Evolutionary conservation across 805 yeast species (phyloP).

Genomic region (Huiozyma naganishii): DNA sequence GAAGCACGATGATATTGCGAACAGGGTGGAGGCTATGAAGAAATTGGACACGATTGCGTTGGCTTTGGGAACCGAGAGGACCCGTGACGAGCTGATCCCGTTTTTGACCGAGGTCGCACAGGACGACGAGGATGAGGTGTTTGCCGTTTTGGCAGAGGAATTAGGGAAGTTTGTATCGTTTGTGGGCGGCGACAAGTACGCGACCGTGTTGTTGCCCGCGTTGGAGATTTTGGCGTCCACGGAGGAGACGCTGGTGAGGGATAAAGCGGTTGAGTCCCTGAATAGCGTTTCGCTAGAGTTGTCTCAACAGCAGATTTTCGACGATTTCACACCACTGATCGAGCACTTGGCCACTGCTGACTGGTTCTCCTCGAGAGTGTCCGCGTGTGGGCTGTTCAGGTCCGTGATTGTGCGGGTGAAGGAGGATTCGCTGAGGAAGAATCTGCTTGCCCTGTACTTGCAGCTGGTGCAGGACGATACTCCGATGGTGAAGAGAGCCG

Average conservation of each 20-base stretch:
- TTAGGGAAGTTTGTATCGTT: constrained; percentile 79
- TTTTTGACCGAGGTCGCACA: constrained; percentile 77
- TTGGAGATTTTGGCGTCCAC: constrained; percentile 79
- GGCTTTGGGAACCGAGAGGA: constrained; percentile 89
- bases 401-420: constrained; percentile 49
- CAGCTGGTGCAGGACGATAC: constrained; percentile 80
- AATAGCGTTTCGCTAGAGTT: constrained; percentile 58
- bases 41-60: constrained; percentile 87
- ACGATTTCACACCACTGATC: constrained; percentile 64
- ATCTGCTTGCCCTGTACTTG: constrained; percentile 54
- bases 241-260: constrained; percentile 94
- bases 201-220: constrained; percentile 48
- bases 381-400: constrained; percentile 81
- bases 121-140: constrained; percentile 97
- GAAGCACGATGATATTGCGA: constrained; percentile 90
- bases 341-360: constrained; percentile 73
- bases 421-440: constrained; percentile 42
- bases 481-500: constrained; percentile 95
- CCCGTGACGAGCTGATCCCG: constrained; percentile 81
- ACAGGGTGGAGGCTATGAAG: constrained; percentile 90
- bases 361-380: constrained; percentile 91
- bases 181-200: constrained; percentile 71
- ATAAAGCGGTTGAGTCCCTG: constrained; percentile 81
- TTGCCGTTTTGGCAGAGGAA: constrained; percentile 86
- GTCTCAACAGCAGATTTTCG: constrained; percentile 49